These are phyloP conservation scores for Pharus latifolius DNA, from an alignment of 176 grass and related monocot species.

Conservation along the genomic window DNA sequence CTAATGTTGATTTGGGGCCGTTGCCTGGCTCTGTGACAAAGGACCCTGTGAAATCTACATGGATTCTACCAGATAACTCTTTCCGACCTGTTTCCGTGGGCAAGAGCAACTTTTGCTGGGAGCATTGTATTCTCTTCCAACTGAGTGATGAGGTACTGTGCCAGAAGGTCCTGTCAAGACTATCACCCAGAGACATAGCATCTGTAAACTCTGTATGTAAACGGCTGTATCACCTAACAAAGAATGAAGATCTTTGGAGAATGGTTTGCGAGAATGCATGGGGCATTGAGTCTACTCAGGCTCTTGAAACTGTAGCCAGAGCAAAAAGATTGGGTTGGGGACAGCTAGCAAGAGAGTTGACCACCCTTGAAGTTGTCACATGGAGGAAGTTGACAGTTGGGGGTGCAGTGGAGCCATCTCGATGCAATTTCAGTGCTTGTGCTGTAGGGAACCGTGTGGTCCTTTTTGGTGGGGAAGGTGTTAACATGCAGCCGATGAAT, in stretches of 20 bases:
- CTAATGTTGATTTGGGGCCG: conserved; percentile 45
- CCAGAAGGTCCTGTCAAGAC: conserved; percentile 69
- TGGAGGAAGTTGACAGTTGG: conserved; percentile 74
- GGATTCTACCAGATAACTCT: conserved; percentile 21
- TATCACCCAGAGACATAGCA: conserved; percentile 83
- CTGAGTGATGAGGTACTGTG: conserved; percentile 77
- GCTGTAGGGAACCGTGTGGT: conserved; percentile 90
- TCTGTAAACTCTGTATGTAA: conserved; percentile 84
- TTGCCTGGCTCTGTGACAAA: conserved; percentile 31
- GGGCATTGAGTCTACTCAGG: conserved; percentile 54
- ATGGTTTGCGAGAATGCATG: conserved; percentile 99
- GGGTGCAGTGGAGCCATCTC: conserved; percentile 82
- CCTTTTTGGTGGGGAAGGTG: conserved; percentile 89
- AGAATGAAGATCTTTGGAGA: conserved; percentile 90
- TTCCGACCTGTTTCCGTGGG: conserved; percentile 18
- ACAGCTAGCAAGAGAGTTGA: conserved; percentile 68
- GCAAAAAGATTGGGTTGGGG: conserved; percentile 78
- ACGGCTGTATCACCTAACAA: conserved; percentile 57
- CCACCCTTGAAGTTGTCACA: conserved; percentile 74
- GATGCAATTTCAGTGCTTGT: conserved; percentile 93
- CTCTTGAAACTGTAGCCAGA: conserved; percentile 66
- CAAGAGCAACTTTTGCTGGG: conserved; percentile 37
- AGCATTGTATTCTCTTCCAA: conserved; percentile 60
- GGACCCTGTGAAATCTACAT: conserved; percentile 16
- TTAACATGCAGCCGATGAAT: conserved; percentile 96